These are phyloP conservation scores for Thalassiosira livingstoniorum DNA, from an alignment of 352 stramenopile species.

Conservation along the genomic window DNA sequence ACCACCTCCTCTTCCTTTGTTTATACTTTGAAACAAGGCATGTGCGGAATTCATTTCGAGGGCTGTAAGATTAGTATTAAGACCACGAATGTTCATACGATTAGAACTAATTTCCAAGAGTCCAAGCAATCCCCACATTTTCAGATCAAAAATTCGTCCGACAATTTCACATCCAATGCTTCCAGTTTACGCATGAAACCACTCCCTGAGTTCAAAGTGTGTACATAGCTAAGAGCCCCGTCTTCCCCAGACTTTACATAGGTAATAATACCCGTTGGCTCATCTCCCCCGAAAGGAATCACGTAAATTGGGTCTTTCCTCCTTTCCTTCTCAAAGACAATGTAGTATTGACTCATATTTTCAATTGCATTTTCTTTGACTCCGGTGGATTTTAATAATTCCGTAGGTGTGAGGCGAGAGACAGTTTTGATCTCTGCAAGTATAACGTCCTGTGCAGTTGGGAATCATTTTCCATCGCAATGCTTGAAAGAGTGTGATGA, in stretches of 20 bases:
- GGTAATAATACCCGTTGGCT: slow-evolving; percentile 49
- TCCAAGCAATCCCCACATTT: no score
- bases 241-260: slow-evolving; percentile 51
- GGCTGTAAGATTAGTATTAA: no score
- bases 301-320: slow-evolving; percentile 54
- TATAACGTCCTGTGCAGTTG: slow-evolving; percentile 65
- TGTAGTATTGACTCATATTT: slow-evolving; percentile 26
- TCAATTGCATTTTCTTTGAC: slow-evolving; percentile 6
- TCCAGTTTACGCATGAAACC: slow-evolving; percentile 62
- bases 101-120: no score
- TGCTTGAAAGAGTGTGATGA: slow-evolving; percentile 45
- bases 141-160: slow-evolving; percentile 23
- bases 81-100: no score
- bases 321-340: slow-evolving; percentile 38
- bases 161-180: slow-evolving; percentile 40
- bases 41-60: no score
- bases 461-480: slow-evolving; percentile 63
- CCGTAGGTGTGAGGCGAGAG: slow-evolving; percentile 20
- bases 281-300: slow-evolving; percentile 46
- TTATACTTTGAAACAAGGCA: no score
- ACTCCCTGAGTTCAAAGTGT: slow-evolving; percentile 63
- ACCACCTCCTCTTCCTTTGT: no score
- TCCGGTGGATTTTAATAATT: slow-evolving; percentile 31
- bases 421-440: slow-evolving; percentile 56
- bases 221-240: slow-evolving; percentile 43